Evolutionary conservation across 345 rosid genomes (phyloP).

Genomic region (Nephelium lappaceum): DNA sequence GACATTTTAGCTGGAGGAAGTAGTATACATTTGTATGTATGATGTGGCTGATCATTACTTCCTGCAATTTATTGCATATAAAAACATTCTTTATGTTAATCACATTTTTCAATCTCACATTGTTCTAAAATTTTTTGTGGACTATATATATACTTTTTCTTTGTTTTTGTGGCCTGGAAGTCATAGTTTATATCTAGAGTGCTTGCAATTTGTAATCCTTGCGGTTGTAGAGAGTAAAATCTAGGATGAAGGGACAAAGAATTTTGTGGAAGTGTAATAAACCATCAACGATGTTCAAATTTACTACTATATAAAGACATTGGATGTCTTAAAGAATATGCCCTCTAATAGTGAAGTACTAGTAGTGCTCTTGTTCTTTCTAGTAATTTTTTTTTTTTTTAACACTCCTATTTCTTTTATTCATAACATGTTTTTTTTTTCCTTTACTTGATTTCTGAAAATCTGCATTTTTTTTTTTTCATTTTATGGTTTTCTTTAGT

Average conservation of each 20-base stretch:
- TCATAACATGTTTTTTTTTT: no score
- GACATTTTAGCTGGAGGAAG: constrained; percentile 91
- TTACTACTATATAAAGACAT: no score
- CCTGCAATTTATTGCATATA: not conserved
- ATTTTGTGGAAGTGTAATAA: no score
- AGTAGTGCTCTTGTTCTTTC: no score
- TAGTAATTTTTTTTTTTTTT: no score
- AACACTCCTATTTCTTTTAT: no score
- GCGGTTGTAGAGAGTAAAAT: not conserved
- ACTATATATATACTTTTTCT: not conserved
- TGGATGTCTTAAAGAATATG: no score
- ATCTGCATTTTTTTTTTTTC: no score
- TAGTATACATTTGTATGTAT: constrained; percentile 94
- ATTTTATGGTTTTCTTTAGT: no score
- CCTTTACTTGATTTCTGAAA: no score
- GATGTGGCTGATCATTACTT: constrained; percentile 87
- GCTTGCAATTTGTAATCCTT: not conserved
- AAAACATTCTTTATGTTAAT: not conserved
- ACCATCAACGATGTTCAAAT: no score
- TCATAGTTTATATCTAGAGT: not conserved
- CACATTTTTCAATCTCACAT: not conserved
- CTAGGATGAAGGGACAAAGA: not conserved
- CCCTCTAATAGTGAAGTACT: no score
- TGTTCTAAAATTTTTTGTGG: not conserved
- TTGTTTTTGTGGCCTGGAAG: not conserved